Conservation (phyloP, 2,329 filamentous ascomycete species). For the Cercospora nicotianae region DNA sequence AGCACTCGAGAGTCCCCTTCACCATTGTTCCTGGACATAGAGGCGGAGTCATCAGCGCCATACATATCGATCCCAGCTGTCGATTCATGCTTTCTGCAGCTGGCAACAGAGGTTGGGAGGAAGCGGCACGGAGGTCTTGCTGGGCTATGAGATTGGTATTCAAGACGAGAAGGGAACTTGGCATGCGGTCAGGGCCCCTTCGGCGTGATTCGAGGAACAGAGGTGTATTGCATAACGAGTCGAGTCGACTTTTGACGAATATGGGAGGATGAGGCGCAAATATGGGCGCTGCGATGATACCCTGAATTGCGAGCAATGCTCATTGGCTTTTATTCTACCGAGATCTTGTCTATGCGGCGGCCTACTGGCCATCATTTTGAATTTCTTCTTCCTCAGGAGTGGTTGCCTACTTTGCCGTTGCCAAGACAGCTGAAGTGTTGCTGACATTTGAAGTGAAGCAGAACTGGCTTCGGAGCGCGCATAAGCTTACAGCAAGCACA, state of each 20-base stretch:
- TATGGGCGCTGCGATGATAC: slow-evolving; percentile 7
- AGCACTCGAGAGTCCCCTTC: slow-evolving; percentile 81
- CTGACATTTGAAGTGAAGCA: not conserved
- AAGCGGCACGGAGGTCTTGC: slow-evolving; percentile 75
- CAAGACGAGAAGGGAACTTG: slow-evolving; percentile 35
- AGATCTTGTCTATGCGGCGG: too few species aligned
- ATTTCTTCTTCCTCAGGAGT: not conserved
- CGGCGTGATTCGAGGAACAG: not conserved
- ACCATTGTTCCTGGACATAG: slow-evolving; percentile 91
- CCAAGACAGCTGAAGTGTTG: not conserved
- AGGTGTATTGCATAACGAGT: not conserved
- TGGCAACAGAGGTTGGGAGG: slow-evolving; percentile 94
- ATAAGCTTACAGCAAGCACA: not conserved
- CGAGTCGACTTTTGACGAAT: not conserved
- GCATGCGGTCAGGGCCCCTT: slow-evolving; percentile 29
- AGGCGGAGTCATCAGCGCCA: slow-evolving; percentile 80
- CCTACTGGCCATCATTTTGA: not conserved
- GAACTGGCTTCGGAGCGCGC: not conserved
- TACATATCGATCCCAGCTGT: slow-evolving; percentile 86
- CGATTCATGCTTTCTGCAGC: slow-evolving; percentile 89
- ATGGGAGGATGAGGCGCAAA: not conserved
- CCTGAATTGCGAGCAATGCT: not conserved
- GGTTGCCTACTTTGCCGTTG: not conserved
- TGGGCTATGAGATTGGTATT: slow-evolving; percentile 82
- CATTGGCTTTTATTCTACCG: not conserved